Evolutionary conservation across 768 basidiomycete genomes (phyloP).

Genomic region (Auriscalpium vulgare): DNA sequence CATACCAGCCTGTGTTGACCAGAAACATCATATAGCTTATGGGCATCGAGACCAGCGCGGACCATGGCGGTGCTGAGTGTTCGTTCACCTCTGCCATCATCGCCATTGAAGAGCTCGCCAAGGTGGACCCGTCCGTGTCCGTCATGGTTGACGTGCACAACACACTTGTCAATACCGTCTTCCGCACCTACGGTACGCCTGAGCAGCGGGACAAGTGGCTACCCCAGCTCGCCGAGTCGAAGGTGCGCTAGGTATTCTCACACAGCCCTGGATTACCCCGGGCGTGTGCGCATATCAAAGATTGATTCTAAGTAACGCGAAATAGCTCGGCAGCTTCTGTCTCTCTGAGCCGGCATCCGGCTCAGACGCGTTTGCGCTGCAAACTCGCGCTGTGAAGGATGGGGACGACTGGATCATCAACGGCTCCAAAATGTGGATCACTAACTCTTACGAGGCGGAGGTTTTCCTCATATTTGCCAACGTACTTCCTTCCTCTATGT

Average conservation of each 20-base stretch:
- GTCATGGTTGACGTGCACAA: conserved; percentile 98
- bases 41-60: conserved; percentile 89
- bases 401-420: conserved; percentile 83
- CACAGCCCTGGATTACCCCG: no score
- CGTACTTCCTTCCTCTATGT: conserved; percentile 33
- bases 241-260: conserved; percentile 36
- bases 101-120: conserved; percentile 94
- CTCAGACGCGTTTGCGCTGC: conserved; percentile 94
- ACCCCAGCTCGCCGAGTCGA: conserved; percentile 69
- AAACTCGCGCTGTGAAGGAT: conserved; percentile 85
- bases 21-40: conserved; percentile 55
- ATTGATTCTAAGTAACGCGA: neutral
- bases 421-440: conserved; percentile 99
- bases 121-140: conserved; percentile 92
- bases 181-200: conserved; percentile 78
- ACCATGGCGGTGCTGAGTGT: conserved; percentile 79
- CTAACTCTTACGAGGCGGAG: conserved; percentile 88
- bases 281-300: neutral
- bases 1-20: neutral
- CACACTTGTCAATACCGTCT: conserved; percentile 92
- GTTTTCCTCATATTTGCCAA: conserved; percentile 94
- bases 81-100: conserved; percentile 96
- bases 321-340: conserved; percentile 91
- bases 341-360: conserved; percentile 89
- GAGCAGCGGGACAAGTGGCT: conserved; percentile 86